Percentiles rank a stretch among this genome's conserved stretches.
These are phyloP conservation scores for Xylariaceae sp. DNA, from an alignment of 2,329 filamentous ascomycete genomes.

Conservation along the genomic window DNA sequence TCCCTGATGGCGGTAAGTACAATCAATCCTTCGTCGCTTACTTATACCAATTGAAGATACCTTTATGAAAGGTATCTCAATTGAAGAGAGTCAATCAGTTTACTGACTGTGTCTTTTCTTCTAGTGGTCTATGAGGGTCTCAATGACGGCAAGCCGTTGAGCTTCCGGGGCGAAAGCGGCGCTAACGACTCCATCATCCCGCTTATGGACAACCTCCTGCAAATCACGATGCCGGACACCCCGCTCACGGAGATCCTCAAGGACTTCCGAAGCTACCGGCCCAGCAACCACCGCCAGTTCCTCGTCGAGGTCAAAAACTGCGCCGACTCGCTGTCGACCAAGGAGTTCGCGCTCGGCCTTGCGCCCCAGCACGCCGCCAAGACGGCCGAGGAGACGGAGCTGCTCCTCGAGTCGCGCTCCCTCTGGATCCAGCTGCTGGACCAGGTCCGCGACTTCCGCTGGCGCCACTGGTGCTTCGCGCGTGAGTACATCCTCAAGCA, in stretches of 20 bases:
- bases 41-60: background rate
- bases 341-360: constrained; percentile 49
- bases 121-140: constrained; percentile 79
- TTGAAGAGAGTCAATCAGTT: background rate
- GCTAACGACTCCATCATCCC: constrained; percentile 95
- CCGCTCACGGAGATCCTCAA: constrained; percentile 81
- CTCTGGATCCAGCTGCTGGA: constrained; percentile 63
- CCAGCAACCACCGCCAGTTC: constrained; percentile 83
- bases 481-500: constrained; percentile 79
- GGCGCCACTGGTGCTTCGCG: constrained; percentile 82
- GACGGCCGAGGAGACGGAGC: constrained; percentile 32
- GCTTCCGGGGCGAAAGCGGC: constrained; percentile 86
- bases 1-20: constrained; percentile 60
- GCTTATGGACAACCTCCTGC: constrained; percentile 78
- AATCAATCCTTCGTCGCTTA: background rate
- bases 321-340: constrained; percentile 47
- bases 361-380: constrained; percentile 31
- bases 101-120: background rate
- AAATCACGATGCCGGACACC: constrained; percentile 82
- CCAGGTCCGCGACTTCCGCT: constrained; percentile 75
- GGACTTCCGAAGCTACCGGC: constrained; percentile 86
- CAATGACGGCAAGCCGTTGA: constrained; percentile 62
- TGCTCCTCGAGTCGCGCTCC: constrained; percentile 50
- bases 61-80: too few relatives aligned
- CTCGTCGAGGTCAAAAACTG: constrained; percentile 61